Percentiles rank a stretch among this genome's conserved stretches.
phyloP scores from a whole-genome alignment of 305 asterid species.

The Rubia peregrina region DNA sequence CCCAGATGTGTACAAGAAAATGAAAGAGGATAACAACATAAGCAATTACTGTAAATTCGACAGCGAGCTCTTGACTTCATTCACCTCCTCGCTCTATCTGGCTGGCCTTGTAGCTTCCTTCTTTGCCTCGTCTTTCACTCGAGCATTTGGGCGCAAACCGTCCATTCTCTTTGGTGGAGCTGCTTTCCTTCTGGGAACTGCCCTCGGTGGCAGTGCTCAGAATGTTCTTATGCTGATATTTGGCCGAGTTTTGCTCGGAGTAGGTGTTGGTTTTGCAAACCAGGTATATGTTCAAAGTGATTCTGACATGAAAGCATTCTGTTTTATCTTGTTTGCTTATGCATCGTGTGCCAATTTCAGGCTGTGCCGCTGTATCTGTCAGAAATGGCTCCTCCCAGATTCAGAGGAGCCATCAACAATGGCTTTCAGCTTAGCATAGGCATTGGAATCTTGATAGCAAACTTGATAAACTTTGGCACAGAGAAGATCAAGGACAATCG shows the following conservation, averaged over 20 bases:
- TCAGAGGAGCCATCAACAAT: constrained; percentile 44
- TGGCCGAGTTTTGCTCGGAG: constrained; percentile 8
- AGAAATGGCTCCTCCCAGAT: constrained; percentile 48
- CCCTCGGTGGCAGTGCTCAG: constrained; percentile 58
- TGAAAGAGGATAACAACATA: constrained; percentile 41
- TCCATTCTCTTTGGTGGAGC: constrained; percentile 62
- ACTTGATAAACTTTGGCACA: constrained; percentile 36
- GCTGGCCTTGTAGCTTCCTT: constrained; percentile 67
- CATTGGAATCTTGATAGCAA: constrained; percentile 32
- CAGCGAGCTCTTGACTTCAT: constrained; percentile 54
- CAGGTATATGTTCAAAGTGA: constrained; percentile 4
- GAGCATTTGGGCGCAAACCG: constrained; percentile 53
- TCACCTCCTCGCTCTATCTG: constrained; percentile 71
- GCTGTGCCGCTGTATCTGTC: constrained; percentile 55
- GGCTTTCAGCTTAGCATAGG: constrained; percentile 36
- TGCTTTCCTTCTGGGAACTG: constrained; percentile 62
- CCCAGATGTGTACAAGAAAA: constrained; percentile 44
- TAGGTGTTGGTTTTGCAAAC: constrained; percentile 17
- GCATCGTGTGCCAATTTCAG: constrained; percentile 18
- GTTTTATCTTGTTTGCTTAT: no score
- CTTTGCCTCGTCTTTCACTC: constrained; percentile 48
- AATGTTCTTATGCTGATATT: constrained; percentile 46
- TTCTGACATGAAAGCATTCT: background rate
- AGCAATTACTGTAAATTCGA: constrained; percentile 88
- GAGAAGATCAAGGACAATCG: constrained; percentile 31